These are phyloP conservation scores for Rheum nobile DNA, from an alignment of 148 eudicot genomes.

Conservation along the genomic window DNA sequence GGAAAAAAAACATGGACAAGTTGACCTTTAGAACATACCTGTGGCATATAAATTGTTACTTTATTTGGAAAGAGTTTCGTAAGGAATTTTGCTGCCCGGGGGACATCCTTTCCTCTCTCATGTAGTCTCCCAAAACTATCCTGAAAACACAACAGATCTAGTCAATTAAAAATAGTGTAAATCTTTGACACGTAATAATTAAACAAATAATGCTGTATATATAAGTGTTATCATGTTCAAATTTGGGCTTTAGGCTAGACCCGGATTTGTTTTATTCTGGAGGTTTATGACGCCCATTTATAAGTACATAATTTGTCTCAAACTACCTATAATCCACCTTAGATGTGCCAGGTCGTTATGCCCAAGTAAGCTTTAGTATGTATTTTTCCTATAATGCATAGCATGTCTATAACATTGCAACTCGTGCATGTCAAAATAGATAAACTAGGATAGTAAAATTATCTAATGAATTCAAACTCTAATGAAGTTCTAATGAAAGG, in stretches of 20 bases:
- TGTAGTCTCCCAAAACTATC: conserved; percentile 93
- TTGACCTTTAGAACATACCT: conserved; percentile 36
- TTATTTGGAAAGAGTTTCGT: conserved; percentile 82
- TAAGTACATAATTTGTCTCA: background rate
- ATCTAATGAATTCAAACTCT: no score
- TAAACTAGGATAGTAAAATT: background rate
- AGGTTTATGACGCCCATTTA: background rate
- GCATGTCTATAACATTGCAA: background rate
- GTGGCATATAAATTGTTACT: conserved; percentile 85
- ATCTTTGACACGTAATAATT: background rate
- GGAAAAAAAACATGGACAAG: background rate
- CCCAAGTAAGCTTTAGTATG: background rate
- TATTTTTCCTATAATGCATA: background rate
- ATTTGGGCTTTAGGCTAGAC: background rate
- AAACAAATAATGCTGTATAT: background rate
- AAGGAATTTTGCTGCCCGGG: conserved; percentile 65
- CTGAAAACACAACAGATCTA: conserved; percentile 30
- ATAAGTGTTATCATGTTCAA: background rate
- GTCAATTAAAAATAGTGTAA: background rate
- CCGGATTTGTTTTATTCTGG: background rate
- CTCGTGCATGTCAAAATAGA: background rate
- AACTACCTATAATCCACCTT: background rate
- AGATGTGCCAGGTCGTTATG: background rate
- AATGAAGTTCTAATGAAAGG: no score
- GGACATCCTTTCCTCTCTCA: conserved; percentile 70